Base-by-base conservation (phyloP, 306 rosid species). In the Casuarina glauca region DNA sequence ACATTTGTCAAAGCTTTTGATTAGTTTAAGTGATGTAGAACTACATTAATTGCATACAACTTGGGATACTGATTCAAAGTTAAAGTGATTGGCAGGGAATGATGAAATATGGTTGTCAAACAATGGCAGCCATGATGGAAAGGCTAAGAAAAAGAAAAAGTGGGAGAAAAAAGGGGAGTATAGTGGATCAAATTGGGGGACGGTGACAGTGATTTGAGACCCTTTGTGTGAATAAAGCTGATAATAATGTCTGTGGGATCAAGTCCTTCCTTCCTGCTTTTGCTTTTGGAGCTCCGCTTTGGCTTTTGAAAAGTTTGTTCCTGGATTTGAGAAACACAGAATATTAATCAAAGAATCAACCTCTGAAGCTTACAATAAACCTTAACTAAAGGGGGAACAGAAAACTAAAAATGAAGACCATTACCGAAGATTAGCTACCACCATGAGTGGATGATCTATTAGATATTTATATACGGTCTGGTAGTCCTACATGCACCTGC, bases 51-150 rank as follows among this genome's bases (percentile, higher is more conserved):
- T 42, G 42, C 42, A 80, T 78, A 85, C 74, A 72, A 62, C 78
- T 61, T 82, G 85, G 86, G 87, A 87, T 84, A 75, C 88, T 32
- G 60, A 74, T 76, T 62, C 70, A 82, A 82, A n/a, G 19, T 0
- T 46, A 78, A 78, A 78, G 88, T 68, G 81, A 69, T 57, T 68
- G 74, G 80, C 46, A 66, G 41, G 82, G 51, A 90, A 90, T 90
- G 93, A 90, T 88, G 95, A 84, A 88, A 83, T 73, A 76, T 78
- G 82, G 90, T 78, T 72, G 84, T 77, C 78, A 63, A 42, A 78
- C 55, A 86, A 91, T 82, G 91, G 88, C 44, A 76, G 82, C 86
- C 73, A 88, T 78, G 87, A 84, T 89, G 88, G 61, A 84, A 85
- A 87, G 79, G 70, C 74, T 66, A 77, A 57, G 70, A 63, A 79